Evolutionary conservation across 2,329 filamentous ascomycete genomes (phyloP), one percentile per base, ranked within the genome.

Genomic region (Claviceps monticola): DNA sequence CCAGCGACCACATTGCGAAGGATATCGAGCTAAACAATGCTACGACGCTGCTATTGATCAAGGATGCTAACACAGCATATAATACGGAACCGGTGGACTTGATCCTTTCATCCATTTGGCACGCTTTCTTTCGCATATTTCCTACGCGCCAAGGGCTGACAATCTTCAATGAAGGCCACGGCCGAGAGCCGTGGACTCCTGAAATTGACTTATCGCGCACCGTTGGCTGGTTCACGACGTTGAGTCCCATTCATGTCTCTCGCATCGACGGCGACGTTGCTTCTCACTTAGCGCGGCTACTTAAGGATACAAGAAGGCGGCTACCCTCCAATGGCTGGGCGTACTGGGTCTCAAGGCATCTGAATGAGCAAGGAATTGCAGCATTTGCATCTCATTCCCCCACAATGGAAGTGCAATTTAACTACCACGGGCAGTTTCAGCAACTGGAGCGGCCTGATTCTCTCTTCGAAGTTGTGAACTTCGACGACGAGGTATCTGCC

Each of bases 201-300:
- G 21, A 42, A 3, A 53, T 66, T 13, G 63, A 69, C 50, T 50
- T 66, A 1, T 61, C 64, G 3, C 48, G 59, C 14, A 69, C 66
- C 1, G 64, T 69, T 1, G 68, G 67, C 11, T 70, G 67, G 67
- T 69, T 69, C 53, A 68, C 67, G 1, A 64, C 63, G 2, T 56
- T 69, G n/a, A 60, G 56, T 23, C 66, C 67, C 1, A 51, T 65
- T 5, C 49, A 52, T 2, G 29, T 55, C 14, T 36, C 47, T 17
- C 50, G 50, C 8, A 36, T 11, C 13, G 37, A 34, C 5, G 26
- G 21, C 2, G 13, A 43, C 4, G 17, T 26, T 14, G 7, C 21
- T 43, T 37, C 37, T 23, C 38, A 47, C 36, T 36, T 47, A n/a
- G 26, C 29, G 29, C 26, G 50, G 44, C 26, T 34, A 9, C 44